A percentile compares a stretch with the other conserved stretches of the same genome.
Evolutionary conservation across 2,329 filamentous ascomycete species (phyloP).

Genomic region (Aspergillus cejpii): DNA sequence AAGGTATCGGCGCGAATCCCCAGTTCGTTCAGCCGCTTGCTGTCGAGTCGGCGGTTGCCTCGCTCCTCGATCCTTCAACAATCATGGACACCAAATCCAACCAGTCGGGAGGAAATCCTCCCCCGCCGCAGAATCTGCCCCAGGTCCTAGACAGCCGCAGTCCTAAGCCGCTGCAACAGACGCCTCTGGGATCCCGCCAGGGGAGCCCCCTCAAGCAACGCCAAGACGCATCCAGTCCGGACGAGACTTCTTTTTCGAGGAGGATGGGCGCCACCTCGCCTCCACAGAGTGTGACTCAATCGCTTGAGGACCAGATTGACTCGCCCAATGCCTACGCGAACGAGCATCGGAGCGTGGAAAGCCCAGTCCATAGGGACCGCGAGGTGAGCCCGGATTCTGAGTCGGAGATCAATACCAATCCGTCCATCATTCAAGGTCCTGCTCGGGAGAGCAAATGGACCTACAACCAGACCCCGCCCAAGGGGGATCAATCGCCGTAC

Average conservation of each 20-base stretch:
- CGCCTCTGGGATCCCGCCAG: constrained; percentile 23
- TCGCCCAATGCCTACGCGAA: constrained; percentile 59
- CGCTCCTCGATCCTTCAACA: constrained; percentile 76
- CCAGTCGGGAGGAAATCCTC: constrained; percentile 40
- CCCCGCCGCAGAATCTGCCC: constrained; percentile 39
- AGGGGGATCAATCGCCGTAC: constrained; percentile 31
- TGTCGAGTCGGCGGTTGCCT: constrained; percentile 86
- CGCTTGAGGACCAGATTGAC: constrained; percentile 38
- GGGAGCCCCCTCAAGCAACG: constrained; percentile 45
- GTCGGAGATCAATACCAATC: constrained; percentile 70
- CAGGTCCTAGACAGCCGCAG: constrained; percentile 34
- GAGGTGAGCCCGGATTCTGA: constrained; percentile 49
- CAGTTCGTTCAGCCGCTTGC: constrained; percentile 66
- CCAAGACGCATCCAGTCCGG: constrained; percentile 31
- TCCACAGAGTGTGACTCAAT: constrained; percentile 49
- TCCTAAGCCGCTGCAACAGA: constrained; percentile 20
- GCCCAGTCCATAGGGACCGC: constrained; percentile 72
- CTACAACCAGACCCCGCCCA: constrained; percentile 50
- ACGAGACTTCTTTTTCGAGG: constrained; percentile 36
- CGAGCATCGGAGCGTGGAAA: constrained; percentile 60
- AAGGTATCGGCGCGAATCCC: constrained; percentile 64
- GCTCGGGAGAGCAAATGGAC: constrained; percentile 49
- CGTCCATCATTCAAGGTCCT: constrained; percentile 72
- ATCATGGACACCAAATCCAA: constrained; percentile 58
- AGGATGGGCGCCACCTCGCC: constrained; percentile 45